These are phyloP conservation scores for Penicillium canariense DNA, from an alignment of 495 filamentous ascomycete species.

Conservation along the genomic window DNA sequence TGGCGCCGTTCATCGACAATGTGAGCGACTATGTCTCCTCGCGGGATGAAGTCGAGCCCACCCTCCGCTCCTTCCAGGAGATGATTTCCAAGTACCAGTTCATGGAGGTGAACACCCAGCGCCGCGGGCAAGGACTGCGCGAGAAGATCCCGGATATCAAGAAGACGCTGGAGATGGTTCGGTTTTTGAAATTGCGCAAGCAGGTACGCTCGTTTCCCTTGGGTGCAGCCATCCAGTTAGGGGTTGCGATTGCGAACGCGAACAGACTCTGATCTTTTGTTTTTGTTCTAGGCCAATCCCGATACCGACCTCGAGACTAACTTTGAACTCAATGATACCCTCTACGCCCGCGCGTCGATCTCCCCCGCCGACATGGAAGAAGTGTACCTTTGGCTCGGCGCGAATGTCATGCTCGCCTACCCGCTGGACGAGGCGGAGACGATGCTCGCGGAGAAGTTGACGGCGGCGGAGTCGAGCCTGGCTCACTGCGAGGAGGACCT, in stretches of 20 bases:
- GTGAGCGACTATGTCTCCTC: conserved; percentile 92
- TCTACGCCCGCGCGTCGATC: conserved; percentile 84
- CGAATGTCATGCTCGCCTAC: conserved; percentile 97
- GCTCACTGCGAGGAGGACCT: conserved; percentile 91
- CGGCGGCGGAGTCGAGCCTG: conserved; percentile 74
- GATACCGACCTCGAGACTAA: conserved; percentile 68
- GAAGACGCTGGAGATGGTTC: conserved; percentile 93
- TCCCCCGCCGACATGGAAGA: conserved; percentile 82
- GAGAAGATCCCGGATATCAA: conserved; percentile 97
- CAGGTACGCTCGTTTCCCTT: conserved; percentile 19
- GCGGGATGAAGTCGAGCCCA: conserved; percentile 82
- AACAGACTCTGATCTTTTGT: not conserved
- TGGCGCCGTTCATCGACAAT: conserved; percentile 93
- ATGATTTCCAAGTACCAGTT: conserved; percentile 99
- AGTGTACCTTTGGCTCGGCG: conserved; percentile 95
- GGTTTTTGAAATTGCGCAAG: conserved; percentile 63
- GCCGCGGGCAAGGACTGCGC: conserved; percentile 74
- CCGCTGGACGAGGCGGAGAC: conserved; percentile 81
- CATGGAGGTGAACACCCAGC: conserved; percentile 92
- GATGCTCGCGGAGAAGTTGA: conserved; percentile 74
- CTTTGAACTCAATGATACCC: conserved; percentile 94
- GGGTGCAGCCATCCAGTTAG: too few relatives aligned
- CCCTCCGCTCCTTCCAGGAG: conserved; percentile 91
- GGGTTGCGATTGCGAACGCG: too few relatives aligned
- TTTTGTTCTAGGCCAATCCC: conserved; percentile 15